A percentile compares a stretch with the other conserved stretches of the same genome.
These are phyloP conservation scores for Aspergillus awamori DNA, from an alignment of 2,329 filamentous ascomycete genomes.

Conservation along the genomic window DNA sequence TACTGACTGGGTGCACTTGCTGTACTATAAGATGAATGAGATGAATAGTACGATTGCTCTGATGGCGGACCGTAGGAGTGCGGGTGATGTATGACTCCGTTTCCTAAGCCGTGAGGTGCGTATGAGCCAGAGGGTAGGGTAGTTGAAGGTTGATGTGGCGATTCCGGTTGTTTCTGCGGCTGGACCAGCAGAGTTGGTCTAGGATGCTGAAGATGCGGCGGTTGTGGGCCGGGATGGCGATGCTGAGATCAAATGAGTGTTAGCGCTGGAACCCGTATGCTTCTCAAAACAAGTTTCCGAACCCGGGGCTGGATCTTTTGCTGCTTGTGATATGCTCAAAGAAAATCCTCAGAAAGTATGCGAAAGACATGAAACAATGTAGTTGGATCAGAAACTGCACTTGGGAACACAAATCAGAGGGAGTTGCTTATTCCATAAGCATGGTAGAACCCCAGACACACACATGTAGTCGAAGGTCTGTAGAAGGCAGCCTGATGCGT, in stretches of 20 bases:
- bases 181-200: slow-evolving; percentile 32
- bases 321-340: too few species aligned
- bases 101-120: slow-evolving; percentile 34
- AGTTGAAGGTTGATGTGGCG: slow-evolving; percentile 62
- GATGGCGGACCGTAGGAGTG: slow-evolving; percentile 70
- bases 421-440: not conserved
- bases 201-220: slow-evolving; percentile 35
- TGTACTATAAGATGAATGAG: slow-evolving; percentile 81
- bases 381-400: too few species aligned
- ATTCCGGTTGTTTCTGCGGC: slow-evolving; percentile 53
- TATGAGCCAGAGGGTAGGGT: slow-evolving; percentile 37
- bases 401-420: not conserved
- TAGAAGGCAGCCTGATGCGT: not conserved
- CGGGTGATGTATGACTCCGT: slow-evolving; percentile 54
- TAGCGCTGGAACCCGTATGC: not conserved
- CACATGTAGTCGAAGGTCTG: not conserved
- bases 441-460: not conserved
- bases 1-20: slow-evolving; percentile 81
- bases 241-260: not conserved
- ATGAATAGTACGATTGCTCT: slow-evolving; percentile 74
- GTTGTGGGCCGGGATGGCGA: slow-evolving; percentile 35
- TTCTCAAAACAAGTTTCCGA: too few species aligned
- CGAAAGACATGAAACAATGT: not conserved
- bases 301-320: not conserved
- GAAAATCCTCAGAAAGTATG: too few species aligned